Evolutionary conservation across 2,329 filamentous ascomycete species (phyloP), one percentile per base, ranked within the genome.

Genomic region (Colletotrichum coccodes): DNA sequence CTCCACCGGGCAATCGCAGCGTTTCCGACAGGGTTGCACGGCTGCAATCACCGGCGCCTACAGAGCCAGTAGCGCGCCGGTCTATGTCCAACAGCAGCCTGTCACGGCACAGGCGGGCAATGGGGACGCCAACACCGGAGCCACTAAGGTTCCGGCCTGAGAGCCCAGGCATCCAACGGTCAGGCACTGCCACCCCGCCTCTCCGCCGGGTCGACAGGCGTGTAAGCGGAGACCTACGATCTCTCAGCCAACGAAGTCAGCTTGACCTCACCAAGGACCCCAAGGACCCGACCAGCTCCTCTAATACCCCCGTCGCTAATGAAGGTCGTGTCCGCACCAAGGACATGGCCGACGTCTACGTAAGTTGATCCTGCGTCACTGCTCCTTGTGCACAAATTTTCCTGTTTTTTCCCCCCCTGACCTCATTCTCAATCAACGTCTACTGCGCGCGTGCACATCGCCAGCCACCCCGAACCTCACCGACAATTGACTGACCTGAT

Each of bases 281-380:
- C 40, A 61, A 50, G 57, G 36, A 38, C 28, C 23, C 28, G 67
- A 61, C 67, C 59, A 59, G 64, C 72, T 64, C 59, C 71, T 61
- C 72, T 76, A 64, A 77, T 73, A 92, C 91, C 78, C 93, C 94
- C 76, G 87, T 94, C 82, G 92, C 91, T 81, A 94, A 95, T 84
- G 94, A 94, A 87, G 92, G 93, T 84, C 94, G 94, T 83, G 91
- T 89, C 83, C 93, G 93, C 80, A 84, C 91, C 78, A 92, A 90
- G 85, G 92, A 91, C 83, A 97, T 97, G 94, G 87, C 93, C 80
- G 94, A 97, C 86, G 91, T 97, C 84, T 97, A 93, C 85, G 94
- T 97, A 89, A 92, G 94, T 92, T 61, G 42, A 74, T 73, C 66
- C 70, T 69, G 66, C 58, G 47, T 69, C 71, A 63, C 59, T 52